phyloP scores from a whole-genome alignment of 306 rosid genomes.

The Biancaea sappan region DNA sequence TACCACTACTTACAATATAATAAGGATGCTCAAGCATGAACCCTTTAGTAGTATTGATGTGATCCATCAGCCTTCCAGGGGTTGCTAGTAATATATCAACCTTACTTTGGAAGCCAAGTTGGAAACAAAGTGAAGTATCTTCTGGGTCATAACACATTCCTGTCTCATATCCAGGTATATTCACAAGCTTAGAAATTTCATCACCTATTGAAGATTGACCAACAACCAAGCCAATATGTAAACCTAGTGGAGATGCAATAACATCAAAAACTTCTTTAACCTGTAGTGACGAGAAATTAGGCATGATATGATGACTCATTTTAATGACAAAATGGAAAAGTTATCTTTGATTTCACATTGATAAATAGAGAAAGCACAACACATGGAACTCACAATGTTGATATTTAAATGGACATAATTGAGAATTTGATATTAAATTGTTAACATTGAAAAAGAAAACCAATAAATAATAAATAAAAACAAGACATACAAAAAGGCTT shows the following conservation, averaged over 20 bases:
- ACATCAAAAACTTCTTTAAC: slow-evolving; percentile 71
- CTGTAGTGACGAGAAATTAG: slow-evolving; percentile 26
- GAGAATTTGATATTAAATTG: background rate
- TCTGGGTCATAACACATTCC: too few relatives aligned
- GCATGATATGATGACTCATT: background rate
- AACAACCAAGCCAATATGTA: slow-evolving; percentile 83
- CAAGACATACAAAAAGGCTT: background rate
- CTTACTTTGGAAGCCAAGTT: slow-evolving; percentile 54
- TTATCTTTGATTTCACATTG: background rate
- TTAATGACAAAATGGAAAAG: background rate
- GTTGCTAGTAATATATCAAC: slow-evolving; percentile 95
- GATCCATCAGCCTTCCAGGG: slow-evolving; percentile 97
- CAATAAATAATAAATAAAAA: background rate
- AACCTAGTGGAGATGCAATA: slow-evolving; percentile 75
- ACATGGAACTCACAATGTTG: background rate
- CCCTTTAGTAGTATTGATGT: slow-evolving; percentile 71
- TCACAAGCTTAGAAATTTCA: slow-evolving; percentile 67
- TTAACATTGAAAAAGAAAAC: background rate
- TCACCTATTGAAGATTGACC: slow-evolving; percentile 84
- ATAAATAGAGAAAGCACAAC: background rate
- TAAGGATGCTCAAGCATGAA: slow-evolving; percentile 88
- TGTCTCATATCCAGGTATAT: too few relatives aligned
- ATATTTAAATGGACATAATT: background rate
- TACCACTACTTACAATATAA: too few relatives aligned
- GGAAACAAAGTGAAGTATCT: slow-evolving; percentile 36